These are phyloP conservation scores for Pneumocystis carinii DNA, from an alignment of 1,139 yeast species.

Conservation along the genomic window DNA sequence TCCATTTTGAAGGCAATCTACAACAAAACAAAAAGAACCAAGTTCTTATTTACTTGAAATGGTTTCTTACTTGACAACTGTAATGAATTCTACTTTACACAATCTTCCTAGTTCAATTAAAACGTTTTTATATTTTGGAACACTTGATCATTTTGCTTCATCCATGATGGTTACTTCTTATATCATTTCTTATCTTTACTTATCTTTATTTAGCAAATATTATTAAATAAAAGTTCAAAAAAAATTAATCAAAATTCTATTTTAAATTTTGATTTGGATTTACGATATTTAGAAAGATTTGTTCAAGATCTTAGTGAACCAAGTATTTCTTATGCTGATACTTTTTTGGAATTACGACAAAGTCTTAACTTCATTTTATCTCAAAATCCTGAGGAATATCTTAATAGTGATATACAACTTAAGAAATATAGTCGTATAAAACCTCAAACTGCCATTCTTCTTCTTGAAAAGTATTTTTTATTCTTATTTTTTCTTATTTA, in stretches of 20 bases:
- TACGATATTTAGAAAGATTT: slow-evolving; percentile 42
- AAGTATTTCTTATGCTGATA: slow-evolving; percentile 20
- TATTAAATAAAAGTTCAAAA: slow-evolving; percentile 35
- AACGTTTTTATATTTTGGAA: slow-evolving; percentile 65
- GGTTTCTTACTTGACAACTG: slow-evolving; percentile 73
- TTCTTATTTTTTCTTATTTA: neutral
- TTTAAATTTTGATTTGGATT: slow-evolving; percentile 46
- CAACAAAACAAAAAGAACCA: slow-evolving; percentile 40
- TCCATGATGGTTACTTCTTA: slow-evolving; percentile 33
- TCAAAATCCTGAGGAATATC: slow-evolving; percentile 38
- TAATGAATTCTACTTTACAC: slow-evolving; percentile 75
- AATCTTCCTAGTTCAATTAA: slow-evolving; percentile 67
- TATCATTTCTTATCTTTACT: neutral
- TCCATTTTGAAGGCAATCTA: slow-evolving; percentile 25
- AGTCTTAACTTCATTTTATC: slow-evolving; percentile 40
- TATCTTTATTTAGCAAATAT: slow-evolving; percentile 25
- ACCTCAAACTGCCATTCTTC: slow-evolving; percentile 40
- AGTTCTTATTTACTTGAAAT: slow-evolving; percentile 66
- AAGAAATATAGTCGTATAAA: slow-evolving; percentile 47
- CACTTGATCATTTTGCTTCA: slow-evolving; percentile 70
- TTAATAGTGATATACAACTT: slow-evolving; percentile 39
- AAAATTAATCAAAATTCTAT: slow-evolving; percentile 34
- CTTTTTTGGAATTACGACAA: slow-evolving; percentile 48
- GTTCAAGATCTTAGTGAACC: slow-evolving; percentile 30
- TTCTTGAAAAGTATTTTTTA: slow-evolving; percentile 30